Evolutionary conservation across 352 stramenopile genomes (phyloP), one percentile per base, ranked within the genome.

Genomic region (Aphanomyces astaci): DNA sequence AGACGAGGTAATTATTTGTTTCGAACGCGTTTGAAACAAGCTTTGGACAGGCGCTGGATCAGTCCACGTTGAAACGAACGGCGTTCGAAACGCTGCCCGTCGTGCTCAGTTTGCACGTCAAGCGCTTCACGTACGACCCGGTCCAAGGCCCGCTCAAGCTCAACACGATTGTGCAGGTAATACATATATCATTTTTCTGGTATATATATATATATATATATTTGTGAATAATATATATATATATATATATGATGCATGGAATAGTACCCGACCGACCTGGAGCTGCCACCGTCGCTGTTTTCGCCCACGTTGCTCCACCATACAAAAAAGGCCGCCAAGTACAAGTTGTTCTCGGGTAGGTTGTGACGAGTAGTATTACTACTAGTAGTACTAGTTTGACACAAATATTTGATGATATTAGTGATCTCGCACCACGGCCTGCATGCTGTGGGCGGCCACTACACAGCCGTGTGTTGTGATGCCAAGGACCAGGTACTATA

Each of bases 101-200:
- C 30, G 86, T 94, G 56, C 66, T 94, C 32, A 92, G 81, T 22
- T 70, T 92, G 53, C 91, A 88, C 63, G 80, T 94, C 72, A 94
- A 94, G 74, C 82, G 86, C 2, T 94, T 94, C 64, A 90, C 86
- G 30, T 94, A 92, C 71, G 81, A 94, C 64, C 84, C 83, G 0
- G 78, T 89, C 56, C 78, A 84, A 2, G 86, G 86, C 0, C 86
- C 86, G 0, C 81, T 94, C 15, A 94, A 94, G 71, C 66, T 94
- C 7, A 85, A 88, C 66, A 83, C 90, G 67, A 91, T 92, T 72
- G 84, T 94, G 2, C 85, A 90, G 31, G 57, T 65, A 65, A 27
- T 17, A 15, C 31, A 54, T 64, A 17, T 51, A 30, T n/a, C n/a
- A n/a, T n/a, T n/a, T n/a, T n/a, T n/a, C n/a, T n/a, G n/a, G n/a